Evolutionary conservation across 345 rosid species (phyloP).

Genomic region (Boechera divaricarpa): DNA sequence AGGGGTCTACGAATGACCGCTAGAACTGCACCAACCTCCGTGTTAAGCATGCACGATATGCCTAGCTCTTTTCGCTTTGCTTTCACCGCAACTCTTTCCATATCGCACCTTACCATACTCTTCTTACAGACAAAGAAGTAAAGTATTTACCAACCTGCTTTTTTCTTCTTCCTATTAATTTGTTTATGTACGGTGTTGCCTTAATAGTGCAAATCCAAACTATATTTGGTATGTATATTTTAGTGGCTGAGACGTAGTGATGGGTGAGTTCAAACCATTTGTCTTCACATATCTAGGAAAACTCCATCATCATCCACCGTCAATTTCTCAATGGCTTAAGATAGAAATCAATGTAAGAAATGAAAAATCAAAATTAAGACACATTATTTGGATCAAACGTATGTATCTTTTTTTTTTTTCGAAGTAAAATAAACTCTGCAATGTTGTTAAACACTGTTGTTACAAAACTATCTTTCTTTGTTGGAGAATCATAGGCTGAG

Average conservation of each 20-base stretch:
- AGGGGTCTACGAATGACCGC: constrained; percentile 77
- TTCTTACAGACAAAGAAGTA: constrained; percentile 9
- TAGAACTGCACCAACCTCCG: constrained; percentile 86
- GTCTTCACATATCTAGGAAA: constrained; percentile 30
- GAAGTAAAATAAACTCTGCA: not conserved
- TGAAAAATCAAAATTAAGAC: not conserved
- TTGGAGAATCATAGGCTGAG: too few species aligned
- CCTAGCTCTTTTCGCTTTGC: constrained; percentile 63
- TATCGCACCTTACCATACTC: constrained; percentile 16
- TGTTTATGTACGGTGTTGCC: constrained; percentile 36
- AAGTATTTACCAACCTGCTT: not conserved
- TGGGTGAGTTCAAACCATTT: constrained; percentile 39
- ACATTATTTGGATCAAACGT: not conserved
- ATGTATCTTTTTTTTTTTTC: not conserved
- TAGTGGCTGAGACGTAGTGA: constrained; percentile 43
- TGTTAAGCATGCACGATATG: constrained; percentile 89
- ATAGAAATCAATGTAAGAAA: not conserved
- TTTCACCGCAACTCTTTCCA: constrained; percentile 41
- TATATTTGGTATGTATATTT: constrained; percentile 37
- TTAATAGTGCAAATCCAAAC: constrained; percentile 30
- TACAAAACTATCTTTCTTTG: too few species aligned
- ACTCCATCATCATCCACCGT: constrained; percentile 18
- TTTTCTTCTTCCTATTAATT: not conserved
- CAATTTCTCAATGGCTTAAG: constrained; percentile 25
- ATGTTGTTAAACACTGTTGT: not conserved